Conservation (phyloP, 441 rosid genomes). For the Corymbia calophylla region DNA sequence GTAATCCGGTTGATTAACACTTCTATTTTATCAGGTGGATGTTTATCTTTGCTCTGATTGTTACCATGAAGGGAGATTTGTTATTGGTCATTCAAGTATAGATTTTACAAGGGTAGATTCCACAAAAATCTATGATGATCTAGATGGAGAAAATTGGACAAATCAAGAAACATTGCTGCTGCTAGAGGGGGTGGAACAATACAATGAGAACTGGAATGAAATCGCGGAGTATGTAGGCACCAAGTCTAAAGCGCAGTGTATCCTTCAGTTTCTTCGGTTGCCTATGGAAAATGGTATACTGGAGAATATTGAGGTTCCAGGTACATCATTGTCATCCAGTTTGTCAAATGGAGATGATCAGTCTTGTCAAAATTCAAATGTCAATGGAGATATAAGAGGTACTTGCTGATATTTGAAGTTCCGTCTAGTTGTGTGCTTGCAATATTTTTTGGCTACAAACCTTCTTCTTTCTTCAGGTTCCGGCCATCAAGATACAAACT, state of each 20-base stretch:
- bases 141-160: conserved; percentile 81
- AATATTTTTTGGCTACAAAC: not conserved
- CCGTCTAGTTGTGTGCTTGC: not conserved
- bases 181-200: conserved; percentile 88
- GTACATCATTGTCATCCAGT: conserved; percentile 20
- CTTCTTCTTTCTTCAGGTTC: conserved; percentile 28
- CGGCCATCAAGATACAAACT: conserved; percentile 35
- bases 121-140: conserved; percentile 48
- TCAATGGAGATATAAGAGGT: conserved; percentile 55
- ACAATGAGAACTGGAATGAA: conserved; percentile 79
- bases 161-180: conserved; percentile 82
- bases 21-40: conserved; percentile 54
- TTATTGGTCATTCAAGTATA: conserved; percentile 78
- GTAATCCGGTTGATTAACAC: conserved; percentile 1
- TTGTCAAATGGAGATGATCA: conserved; percentile 43
- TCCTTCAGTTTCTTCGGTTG: conserved; percentile 80
- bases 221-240: conserved; percentile 87
- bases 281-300: conserved; percentile 79
- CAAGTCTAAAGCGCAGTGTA: conserved; percentile 92
- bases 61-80: conserved; percentile 79
- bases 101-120: conserved; percentile 74
- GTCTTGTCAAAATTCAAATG: conserved; percentile 27
- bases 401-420: not conserved
- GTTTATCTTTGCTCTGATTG: conserved; percentile 62
- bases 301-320: conserved; percentile 76